Conservation (phyloP, 1,139 yeast genomes). For the Candida neerlandica region DNA sequence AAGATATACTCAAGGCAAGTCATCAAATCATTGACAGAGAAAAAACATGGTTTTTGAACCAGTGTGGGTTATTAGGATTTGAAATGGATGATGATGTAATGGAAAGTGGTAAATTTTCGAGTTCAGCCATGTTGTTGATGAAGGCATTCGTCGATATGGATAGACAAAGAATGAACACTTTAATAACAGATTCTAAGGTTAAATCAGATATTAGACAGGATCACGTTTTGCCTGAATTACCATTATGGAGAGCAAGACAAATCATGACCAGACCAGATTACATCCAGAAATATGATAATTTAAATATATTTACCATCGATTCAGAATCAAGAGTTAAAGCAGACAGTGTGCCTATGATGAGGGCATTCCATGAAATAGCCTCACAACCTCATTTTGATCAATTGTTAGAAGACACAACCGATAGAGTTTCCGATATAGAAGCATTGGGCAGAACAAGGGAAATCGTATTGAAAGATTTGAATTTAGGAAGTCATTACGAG, state of each 20-base stretch:
- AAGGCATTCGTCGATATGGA: conserved; percentile 74
- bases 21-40: conserved; percentile 75
- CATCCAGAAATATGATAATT: conserved; percentile 71
- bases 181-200: conserved; percentile 23
- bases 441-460: conserved; percentile 81
- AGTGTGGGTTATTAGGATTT: conserved; percentile 75
- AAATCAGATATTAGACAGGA: conserved; percentile 28
- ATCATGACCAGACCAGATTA: conserved; percentile 85
- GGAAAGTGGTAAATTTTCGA: conserved; percentile 79
- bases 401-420: conserved; percentile 67
- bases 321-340: conserved; percentile 75
- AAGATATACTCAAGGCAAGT: conserved; percentile 63
- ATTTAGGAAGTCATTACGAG: conserved; percentile 51
- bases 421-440: conserved; percentile 75
- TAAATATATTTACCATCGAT: conserved; percentile 79
- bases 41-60: conserved; percentile 83
- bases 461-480: conserved; percentile 71
- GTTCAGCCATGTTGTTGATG: conserved; percentile 77
- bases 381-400: conserved; percentile 72
- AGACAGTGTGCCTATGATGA: conserved; percentile 87
- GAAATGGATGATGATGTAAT: conserved; percentile 89
- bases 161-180: conserved; percentile 34
- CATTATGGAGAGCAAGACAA: conserved; percentile 83
- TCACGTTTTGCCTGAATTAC: conserved; percentile 69
- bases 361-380: conserved; percentile 81